Conservation (phyloP, 2,329 filamentous ascomycete genomes). For the Chaetomiaceae sp. region DNA sequence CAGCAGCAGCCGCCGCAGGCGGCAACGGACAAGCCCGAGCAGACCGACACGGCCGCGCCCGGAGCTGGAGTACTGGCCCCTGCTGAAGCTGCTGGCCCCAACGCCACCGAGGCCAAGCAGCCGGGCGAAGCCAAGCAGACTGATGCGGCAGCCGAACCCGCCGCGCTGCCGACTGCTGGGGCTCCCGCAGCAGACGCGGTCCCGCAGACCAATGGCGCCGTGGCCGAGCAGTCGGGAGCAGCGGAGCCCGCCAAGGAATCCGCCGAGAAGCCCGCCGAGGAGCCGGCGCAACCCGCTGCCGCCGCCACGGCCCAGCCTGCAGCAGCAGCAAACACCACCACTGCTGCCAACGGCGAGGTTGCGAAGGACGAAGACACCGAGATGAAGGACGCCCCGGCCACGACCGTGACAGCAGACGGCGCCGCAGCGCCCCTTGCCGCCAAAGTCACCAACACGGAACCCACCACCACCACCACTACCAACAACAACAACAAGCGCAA, state of each 20-base stretch:
- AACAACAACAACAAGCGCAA: conserved; percentile 9
- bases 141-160: conserved; percentile 5
- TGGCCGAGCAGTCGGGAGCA: neutral
- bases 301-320: neutral
- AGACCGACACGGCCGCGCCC: neutral
- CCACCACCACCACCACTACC: no score
- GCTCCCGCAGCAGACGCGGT: neutral
- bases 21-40: neutral
- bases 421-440: neutral
- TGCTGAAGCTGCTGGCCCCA: neutral
- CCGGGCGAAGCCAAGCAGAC: neutral
- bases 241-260: neutral
- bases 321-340: neutral
- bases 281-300: neutral
- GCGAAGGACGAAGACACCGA: conserved; percentile 11
- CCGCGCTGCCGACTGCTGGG: neutral
- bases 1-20: no score
- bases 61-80: neutral
- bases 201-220: conserved; percentile 1
- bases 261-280: neutral
- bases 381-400: conserved; percentile 2
- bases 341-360: conserved; percentile 5
- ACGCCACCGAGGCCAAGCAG: neutral
- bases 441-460: no score
- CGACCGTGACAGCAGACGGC: neutral